Evolutionary conservation across 2,329 filamentous ascomycete species (phyloP).

Genomic region (Hypoxylon rubiginosum): DNA sequence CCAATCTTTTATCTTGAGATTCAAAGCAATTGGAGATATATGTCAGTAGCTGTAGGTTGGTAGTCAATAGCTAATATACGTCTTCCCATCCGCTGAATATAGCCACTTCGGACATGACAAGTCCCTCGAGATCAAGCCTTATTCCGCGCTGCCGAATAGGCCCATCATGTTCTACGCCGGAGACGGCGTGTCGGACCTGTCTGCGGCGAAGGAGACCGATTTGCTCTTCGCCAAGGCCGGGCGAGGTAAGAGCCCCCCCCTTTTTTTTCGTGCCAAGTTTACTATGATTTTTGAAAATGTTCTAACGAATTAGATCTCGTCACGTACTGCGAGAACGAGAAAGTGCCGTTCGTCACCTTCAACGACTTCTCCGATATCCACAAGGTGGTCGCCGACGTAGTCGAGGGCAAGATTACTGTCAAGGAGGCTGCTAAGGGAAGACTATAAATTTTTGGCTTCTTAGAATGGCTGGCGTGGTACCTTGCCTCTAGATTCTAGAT

Average conservation of each 20-base stretch:
- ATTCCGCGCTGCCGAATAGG: slow-evolving; percentile 80
- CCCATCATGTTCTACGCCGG: slow-evolving; percentile 95
- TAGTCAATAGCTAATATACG: slow-evolving; percentile 9
- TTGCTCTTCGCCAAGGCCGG: slow-evolving; percentile 94
- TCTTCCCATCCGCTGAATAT: slow-evolving; percentile 26
- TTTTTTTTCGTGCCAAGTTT: not conserved
- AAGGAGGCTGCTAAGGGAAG: slow-evolving; percentile 74
- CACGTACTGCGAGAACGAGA: slow-evolving; percentile 84
- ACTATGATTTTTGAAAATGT: slow-evolving; percentile 22
- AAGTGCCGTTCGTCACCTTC: slow-evolving; percentile 90
- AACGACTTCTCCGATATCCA: slow-evolving; percentile 86
- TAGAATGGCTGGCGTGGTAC: slow-evolving; percentile 3
- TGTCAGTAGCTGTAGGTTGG: slow-evolving; percentile 5
- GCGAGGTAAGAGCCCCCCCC: slow-evolving; percentile 72
- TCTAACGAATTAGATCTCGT: slow-evolving; percentile 76
- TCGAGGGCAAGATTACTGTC: slow-evolving; percentile 77
- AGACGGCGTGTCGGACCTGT: slow-evolving; percentile 93
- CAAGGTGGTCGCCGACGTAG: slow-evolving; percentile 80
- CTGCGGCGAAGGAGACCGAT: slow-evolving; percentile 92
- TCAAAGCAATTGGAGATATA: not conserved
- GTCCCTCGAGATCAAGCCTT: slow-evolving; percentile 89
- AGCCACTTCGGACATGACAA: slow-evolving; percentile 97
- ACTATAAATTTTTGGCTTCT: slow-evolving; percentile 19
- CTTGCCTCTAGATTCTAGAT: slow-evolving; percentile 4
- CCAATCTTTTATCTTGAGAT: not conserved